Base-by-base conservation (phyloP, 176 grass and related monocot species). In the Phragmites australis region DNA sequence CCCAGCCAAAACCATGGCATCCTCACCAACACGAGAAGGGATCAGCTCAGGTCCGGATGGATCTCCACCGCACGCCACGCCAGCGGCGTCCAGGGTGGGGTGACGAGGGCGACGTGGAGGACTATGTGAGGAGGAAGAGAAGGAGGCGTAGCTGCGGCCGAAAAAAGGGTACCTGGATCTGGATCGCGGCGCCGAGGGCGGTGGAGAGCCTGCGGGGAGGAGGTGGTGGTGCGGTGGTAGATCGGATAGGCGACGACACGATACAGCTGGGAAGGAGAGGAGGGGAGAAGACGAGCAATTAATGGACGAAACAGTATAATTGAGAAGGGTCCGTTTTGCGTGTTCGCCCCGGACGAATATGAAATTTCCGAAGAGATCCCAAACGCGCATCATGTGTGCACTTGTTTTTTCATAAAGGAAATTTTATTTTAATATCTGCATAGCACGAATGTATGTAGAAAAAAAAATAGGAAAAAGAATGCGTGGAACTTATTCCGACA, bases 181-280 rank as follows among this genome's bases (percentile, higher is more conserved):
- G 59, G 60, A 78, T 78, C 76, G 30, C 59, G 59, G 60, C 76
- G 45, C 61, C 29, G 70, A 2, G 68, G 11, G 44, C 21, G 44
- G 68, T 26, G 26, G 68, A 71, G 76, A 78, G 65, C 76, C 70
- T 53, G 84, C 65, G 70, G 76, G 85, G 50, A 68, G 76, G 49
- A 80, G 85, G 50, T 68, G 76, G 49, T 79, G 22, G 22, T 77
- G 74, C 63, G 67, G n/a, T 26, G 82, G 26, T 67, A 77, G 73
- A 91, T 85, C 71, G 70, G 71, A 74, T 81, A 72, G 82, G 87
- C 65, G 39, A 83, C 77, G 73, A 86, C 58, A 64, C n/a, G 77
- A 13, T 41, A 56, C 74, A 68, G 82, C 59, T 83, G 65, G 50
- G 77, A 81, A 42, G 17, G 72, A 46, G 41, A 9, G 58, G 73